Conservation (phyloP, 306 rosid species). For the Potentilla sterilis region DNA sequence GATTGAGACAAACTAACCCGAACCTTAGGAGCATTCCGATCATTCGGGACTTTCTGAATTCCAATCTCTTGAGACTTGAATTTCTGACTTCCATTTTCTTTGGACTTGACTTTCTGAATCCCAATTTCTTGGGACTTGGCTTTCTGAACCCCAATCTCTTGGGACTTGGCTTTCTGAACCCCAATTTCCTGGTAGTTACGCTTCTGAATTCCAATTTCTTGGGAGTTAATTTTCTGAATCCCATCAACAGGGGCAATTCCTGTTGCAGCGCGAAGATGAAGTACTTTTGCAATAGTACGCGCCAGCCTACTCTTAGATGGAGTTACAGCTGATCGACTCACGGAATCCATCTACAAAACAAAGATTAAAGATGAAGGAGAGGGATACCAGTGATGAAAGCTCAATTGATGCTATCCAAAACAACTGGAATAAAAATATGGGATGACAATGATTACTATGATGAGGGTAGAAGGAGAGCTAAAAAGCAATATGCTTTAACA, state of each 20-base stretch:
- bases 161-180: constrained; percentile 2
- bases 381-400: neutral
- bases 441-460: constrained; percentile 31
- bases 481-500: constrained; percentile 62
- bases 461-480: constrained; percentile 37
- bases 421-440: constrained; percentile 32
- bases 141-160: neutral
- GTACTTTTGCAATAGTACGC: constrained; percentile 72
- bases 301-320: constrained; percentile 67
- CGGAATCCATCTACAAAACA: constrained; percentile 69
- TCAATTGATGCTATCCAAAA: neutral
- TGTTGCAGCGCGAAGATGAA: constrained; percentile 53
- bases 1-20: constrained; percentile 27
- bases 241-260: constrained; percentile 63
- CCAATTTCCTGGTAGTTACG: constrained; percentile 32
- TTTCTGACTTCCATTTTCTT: constrained; percentile 15
- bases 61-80: constrained; percentile 17
- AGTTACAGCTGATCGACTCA: constrained; percentile 51
- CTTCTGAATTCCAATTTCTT: constrained; percentile 26
- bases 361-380: constrained; percentile 17
- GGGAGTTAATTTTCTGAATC: constrained; percentile 42
- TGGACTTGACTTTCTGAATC: neutral
- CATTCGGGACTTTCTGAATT: constrained; percentile 29
- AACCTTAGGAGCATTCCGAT: constrained; percentile 29
- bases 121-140: neutral